Evolutionary conservation across 2,329 filamentous ascomycete genomes (phyloP).

Genomic region (Endocalyx cinctus): DNA sequence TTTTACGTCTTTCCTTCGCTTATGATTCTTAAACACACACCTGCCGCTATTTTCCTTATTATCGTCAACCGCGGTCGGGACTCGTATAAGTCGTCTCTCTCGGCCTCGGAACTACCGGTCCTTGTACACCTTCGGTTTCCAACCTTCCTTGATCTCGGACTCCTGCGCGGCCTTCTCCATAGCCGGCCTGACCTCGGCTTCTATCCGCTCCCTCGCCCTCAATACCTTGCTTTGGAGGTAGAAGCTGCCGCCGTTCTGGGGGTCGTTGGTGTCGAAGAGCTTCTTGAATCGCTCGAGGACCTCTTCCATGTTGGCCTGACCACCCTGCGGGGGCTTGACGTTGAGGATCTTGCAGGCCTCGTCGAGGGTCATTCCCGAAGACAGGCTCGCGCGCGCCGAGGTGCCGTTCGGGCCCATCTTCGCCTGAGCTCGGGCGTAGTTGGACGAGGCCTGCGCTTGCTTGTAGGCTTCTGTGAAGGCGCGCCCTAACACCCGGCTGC

Average conservation of each 20-base stretch:
- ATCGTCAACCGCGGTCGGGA: slow-evolving; percentile 5
- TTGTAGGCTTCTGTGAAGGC: slow-evolving; percentile 93
- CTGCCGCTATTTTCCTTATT: too few species aligned
- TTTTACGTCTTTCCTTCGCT: too few species aligned
- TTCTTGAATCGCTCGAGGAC: slow-evolving; percentile 88
- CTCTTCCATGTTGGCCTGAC: slow-evolving; percentile 71
- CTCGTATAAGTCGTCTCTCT: not conserved
- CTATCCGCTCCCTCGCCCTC: slow-evolving; percentile 84
- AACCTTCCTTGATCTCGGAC: slow-evolving; percentile 76
- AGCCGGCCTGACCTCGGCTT: slow-evolving; percentile 73
- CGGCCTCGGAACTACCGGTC: slow-evolving; percentile 53
- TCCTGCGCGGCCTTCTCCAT: slow-evolving; percentile 69
- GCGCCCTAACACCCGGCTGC: slow-evolving; percentile 85
- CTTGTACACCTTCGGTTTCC: slow-evolving; percentile 94
- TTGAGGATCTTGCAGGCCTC: slow-evolving; percentile 98
- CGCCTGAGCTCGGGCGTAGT: slow-evolving; percentile 71
- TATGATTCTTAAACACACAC: too few species aligned
- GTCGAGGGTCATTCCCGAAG: slow-evolving; percentile 80
- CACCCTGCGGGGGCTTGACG: slow-evolving; percentile 79
- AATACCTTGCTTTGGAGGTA: slow-evolving; percentile 97
- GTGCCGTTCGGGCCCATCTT: slow-evolving; percentile 47
- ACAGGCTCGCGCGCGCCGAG: slow-evolving; percentile 35
- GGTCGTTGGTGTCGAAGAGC: slow-evolving; percentile 90
- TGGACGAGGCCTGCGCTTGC: slow-evolving; percentile 82
- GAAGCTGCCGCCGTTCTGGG: slow-evolving; percentile 93